Conservation (phyloP, 768 basidiomycete species). For the Rhizopogon sp. region DNA sequence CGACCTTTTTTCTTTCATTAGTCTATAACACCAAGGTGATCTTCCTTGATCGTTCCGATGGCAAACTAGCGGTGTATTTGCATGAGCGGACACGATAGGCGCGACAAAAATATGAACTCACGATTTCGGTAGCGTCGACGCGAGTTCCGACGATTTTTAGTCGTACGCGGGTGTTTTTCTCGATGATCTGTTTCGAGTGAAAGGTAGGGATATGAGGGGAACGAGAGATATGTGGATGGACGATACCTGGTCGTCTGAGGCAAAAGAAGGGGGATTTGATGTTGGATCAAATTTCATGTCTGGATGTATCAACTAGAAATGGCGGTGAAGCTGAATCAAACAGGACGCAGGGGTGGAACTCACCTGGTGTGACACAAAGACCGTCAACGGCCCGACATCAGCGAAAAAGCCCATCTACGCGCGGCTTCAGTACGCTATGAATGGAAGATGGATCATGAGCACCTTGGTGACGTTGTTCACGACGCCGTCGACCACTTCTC, state of each 20-base stretch:
- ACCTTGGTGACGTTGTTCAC: conserved; percentile 97
- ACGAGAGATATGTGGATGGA: background rate
- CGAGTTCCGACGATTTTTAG: conserved; percentile 98
- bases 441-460: conserved; percentile 14
- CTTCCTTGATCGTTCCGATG: conserved; percentile 97
- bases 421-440: background rate
- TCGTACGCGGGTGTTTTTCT: conserved; percentile 88
- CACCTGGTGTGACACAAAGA: conserved; percentile 96
- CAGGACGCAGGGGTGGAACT: conserved; percentile 16
- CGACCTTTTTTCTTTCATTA: conserved; percentile 21
- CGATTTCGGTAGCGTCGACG: conserved; percentile 97
- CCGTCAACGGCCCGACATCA: conserved; percentile 89
- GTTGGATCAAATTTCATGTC: conserved; percentile 95
- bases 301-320: conserved; percentile 79
- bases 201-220: conserved; percentile 1
- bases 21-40: conserved; percentile 92
- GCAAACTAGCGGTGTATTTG: conserved; percentile 60
- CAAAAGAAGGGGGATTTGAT: conserved; percentile 94
- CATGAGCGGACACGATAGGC: background rate
- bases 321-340: background rate
- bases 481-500: conserved; percentile 95
- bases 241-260: conserved; percentile 79
- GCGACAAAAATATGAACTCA: conserved; percentile 34
- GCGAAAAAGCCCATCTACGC: conserved; percentile 96
- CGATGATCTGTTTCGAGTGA: conserved; percentile 60